These are phyloP conservation scores for Kockovaella imperatae DNA, from an alignment of 768 basidiomycete genomes.

Conservation along the genomic window DNA sequence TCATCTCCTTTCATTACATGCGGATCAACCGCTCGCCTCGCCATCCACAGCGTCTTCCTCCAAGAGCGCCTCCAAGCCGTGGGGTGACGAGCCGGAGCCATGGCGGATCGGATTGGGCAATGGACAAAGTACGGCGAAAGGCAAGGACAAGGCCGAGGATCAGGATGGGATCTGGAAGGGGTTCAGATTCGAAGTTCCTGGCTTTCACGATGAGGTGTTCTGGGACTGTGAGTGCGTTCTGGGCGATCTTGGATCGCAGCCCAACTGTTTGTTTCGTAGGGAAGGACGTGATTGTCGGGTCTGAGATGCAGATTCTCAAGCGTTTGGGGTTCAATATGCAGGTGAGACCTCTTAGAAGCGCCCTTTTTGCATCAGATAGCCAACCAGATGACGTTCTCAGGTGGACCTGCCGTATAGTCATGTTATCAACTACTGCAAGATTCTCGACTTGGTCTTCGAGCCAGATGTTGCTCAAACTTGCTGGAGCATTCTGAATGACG, in stretches of 20 bases:
- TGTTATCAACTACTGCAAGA: conserved; percentile 83
- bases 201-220: conserved; percentile 49
- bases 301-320: conserved; percentile 97
- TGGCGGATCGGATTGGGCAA: conserved; percentile 50
- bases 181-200: conserved; percentile 34
- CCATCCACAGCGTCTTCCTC: conserved; percentile 1
- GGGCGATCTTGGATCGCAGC: neutral
- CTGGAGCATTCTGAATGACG: conserved; percentile 95
- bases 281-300: conserved; percentile 86
- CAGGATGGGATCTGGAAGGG: conserved; percentile 27
- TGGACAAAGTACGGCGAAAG: conserved; percentile 21
- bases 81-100: conserved; percentile 80
- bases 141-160: too few relatives aligned
- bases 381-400: conserved; percentile 37
- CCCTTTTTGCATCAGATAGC: neutral
- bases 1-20: conserved; percentile 51
- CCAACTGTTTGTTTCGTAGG: conserved; percentile 35
- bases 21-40: conserved; percentile 28
- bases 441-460: conserved; percentile 72
- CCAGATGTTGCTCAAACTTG: conserved; percentile 65
- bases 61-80: conserved; percentile 46
- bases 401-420: conserved; percentile 90
- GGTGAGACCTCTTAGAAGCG: conserved; percentile 14
- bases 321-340: conserved; percentile 87
- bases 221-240: conserved; percentile 55